Percentiles rank a stretch among this genome's conserved stretches.
Evolutionary conservation across 495 filamentous ascomycete species (phyloP).

Genomic region (Aeminium ludgeri): DNA sequence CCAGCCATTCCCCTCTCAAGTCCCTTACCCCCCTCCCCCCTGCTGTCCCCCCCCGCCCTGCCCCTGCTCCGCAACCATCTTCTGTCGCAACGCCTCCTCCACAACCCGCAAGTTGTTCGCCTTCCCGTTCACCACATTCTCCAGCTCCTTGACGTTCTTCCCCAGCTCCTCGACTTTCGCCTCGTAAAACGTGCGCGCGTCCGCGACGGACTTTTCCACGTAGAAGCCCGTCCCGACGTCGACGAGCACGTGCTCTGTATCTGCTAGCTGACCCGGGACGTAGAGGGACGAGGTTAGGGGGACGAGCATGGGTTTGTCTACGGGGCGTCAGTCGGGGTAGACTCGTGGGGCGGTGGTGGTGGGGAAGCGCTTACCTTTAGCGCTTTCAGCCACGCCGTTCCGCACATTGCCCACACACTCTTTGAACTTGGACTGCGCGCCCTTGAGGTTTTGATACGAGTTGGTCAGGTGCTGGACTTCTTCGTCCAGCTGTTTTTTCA

Average conservation of each 20-base stretch:
- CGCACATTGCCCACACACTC: slow-evolving; percentile 64
- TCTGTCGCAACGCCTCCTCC: slow-evolving; percentile 41
- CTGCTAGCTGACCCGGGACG: slow-evolving; percentile 65
- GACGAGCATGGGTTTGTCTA: slow-evolving; percentile 58
- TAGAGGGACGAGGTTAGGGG: slow-evolving; percentile 88
- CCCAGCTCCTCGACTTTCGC: slow-evolving; percentile 67
- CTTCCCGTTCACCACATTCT: slow-evolving; percentile 73
- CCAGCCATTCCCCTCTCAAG: too few relatives aligned
- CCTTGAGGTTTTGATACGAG: slow-evolving; percentile 75
- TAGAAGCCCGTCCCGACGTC: slow-evolving; percentile 95
- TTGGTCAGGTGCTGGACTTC: slow-evolving; percentile 83
- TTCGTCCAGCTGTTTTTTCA: slow-evolving; percentile 90
- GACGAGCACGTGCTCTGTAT: slow-evolving; percentile 68
- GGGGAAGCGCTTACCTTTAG: slow-evolving; percentile 23
- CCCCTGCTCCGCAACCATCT: slow-evolving; percentile 10
- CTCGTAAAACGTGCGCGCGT: slow-evolving; percentile 71
- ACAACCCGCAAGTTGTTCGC: slow-evolving; percentile 67
- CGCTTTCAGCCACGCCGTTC: slow-evolving; percentile 15
- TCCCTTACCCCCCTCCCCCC: too few relatives aligned
- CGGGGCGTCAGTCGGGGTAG: not conserved
- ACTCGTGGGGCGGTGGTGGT: not conserved
- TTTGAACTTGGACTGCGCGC: slow-evolving; percentile 76
- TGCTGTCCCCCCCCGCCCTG: too few relatives aligned
- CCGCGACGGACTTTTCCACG: slow-evolving; percentile 74
- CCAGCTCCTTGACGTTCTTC: slow-evolving; percentile 64